A percentile compares a stretch with the other conserved stretches of the same genome.
Conservation (phyloP, 306 rosid genomes). For the Chamaecrista fasciculata region DNA sequence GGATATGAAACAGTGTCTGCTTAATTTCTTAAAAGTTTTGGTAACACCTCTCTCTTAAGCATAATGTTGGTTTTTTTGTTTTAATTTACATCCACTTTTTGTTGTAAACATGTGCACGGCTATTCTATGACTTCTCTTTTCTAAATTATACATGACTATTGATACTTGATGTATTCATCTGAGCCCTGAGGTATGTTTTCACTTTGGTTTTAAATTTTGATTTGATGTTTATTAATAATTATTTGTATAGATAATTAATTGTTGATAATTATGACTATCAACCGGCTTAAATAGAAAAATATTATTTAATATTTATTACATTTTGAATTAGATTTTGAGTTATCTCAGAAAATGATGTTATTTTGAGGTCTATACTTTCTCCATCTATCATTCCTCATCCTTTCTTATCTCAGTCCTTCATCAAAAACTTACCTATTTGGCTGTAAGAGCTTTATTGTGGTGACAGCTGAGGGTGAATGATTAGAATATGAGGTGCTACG, state of each 20-base stretch:
- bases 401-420: too few species aligned
- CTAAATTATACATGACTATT: background rate
- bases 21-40: constrained; percentile 32
- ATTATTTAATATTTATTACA: too few species aligned
- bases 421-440: background rate
- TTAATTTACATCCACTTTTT: constrained; percentile 22
- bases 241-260: too few species aligned
- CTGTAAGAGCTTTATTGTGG: background rate
- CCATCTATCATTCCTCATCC: too few species aligned
- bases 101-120: constrained; percentile 9
- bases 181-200: background rate
- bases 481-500: background rate
- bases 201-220: constrained; percentile 17
- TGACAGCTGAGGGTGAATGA: background rate
- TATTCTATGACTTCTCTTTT: background rate
- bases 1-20: constrained; percentile 69
- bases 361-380: too few species aligned
- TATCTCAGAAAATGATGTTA: too few species aligned
- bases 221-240: constrained; percentile 13
- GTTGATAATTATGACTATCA: too few species aligned
- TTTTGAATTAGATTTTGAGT: too few species aligned
- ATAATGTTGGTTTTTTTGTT: constrained; percentile 10
- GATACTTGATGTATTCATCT: background rate
- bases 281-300: too few species aligned
- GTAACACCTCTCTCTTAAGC: constrained; percentile 28